Evolutionary conservation across 2,329 filamentous ascomycete species (phyloP).

Genomic region (Zalaria obscura): DNA sequence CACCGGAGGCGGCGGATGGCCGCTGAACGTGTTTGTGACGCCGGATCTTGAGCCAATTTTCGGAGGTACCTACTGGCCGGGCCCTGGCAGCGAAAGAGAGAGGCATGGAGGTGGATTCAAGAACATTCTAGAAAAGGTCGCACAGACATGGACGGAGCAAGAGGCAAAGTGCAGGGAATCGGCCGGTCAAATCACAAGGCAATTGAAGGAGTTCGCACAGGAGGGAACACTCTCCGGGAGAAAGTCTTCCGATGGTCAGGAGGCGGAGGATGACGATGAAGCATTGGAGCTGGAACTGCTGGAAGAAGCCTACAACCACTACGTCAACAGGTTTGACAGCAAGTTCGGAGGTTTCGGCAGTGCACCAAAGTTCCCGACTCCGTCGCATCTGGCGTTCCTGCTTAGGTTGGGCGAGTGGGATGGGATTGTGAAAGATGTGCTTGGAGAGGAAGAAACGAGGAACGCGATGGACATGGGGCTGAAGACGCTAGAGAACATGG

Average conservation of each 20-base stretch:
- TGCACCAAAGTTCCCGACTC: slow-evolving; percentile 81
- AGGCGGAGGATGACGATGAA: slow-evolving; percentile 39
- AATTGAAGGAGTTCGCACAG: slow-evolving; percentile 75
- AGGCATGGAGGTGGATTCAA: slow-evolving; percentile 61
- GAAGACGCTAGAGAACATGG: slow-evolving; percentile 67
- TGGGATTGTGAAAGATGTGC: slow-evolving; percentile 62
- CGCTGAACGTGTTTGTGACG: slow-evolving; percentile 90
- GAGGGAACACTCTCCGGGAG: slow-evolving; percentile 54
- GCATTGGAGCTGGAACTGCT: slow-evolving; percentile 78
- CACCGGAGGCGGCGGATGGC: slow-evolving; percentile 82
- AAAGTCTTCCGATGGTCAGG: slow-evolving; percentile 11
- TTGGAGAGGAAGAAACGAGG: slow-evolving; percentile 66
- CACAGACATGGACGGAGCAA: slow-evolving; percentile 64
- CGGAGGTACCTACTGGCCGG: slow-evolving; percentile 91
- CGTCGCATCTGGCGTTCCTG: slow-evolving; percentile 71
- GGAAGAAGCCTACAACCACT: slow-evolving; percentile 77
- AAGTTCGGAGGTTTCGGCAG: slow-evolving; percentile 60
- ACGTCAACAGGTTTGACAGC: slow-evolving; percentile 65
- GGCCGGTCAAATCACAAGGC: slow-evolving; percentile 65
- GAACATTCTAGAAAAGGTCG: slow-evolving; percentile 66
- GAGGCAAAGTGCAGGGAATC: slow-evolving; percentile 71
- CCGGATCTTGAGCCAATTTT: slow-evolving; percentile 88
- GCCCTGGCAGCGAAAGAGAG: slow-evolving; percentile 46
- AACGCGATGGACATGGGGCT: slow-evolving; percentile 67
- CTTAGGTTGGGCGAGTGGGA: slow-evolving; percentile 62